Evolutionary conservation across 176 grass and related monocot genomes (phyloP).

Genomic region (Triticum urartu): DNA sequence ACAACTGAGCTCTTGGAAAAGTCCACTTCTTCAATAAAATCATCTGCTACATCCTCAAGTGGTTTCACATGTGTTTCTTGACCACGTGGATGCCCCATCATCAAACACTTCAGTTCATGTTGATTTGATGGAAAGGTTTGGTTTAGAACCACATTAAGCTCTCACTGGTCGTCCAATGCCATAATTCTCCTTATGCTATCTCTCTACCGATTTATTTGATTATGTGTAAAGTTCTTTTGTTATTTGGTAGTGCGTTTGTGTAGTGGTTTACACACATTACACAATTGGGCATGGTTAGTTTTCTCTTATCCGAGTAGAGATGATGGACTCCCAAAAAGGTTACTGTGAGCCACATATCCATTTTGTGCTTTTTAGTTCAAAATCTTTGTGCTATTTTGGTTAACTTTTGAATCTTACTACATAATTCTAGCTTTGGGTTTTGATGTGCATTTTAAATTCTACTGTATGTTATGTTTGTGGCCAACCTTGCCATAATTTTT

Average conservation of each 20-base stretch:
- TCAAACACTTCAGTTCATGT: background rate
- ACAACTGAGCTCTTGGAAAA: background rate
- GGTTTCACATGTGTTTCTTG: background rate
- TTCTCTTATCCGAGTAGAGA: background rate
- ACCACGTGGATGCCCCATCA: background rate
- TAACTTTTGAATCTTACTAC: background rate
- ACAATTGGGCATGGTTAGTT: background rate
- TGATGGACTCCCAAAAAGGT: background rate
- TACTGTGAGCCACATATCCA: background rate
- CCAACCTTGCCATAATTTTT: background rate
- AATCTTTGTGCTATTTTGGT: background rate
- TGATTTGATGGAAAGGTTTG: background rate
- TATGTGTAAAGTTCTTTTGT: background rate
- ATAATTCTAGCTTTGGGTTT: background rate
- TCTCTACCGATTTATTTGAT: background rate
- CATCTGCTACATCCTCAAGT: background rate
- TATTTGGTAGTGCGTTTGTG: background rate
- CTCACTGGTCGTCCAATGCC: background rate
- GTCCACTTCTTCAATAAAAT: background rate
- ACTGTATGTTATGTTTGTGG: background rate
- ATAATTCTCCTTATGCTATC: background rate
- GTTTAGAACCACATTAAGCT: background rate
- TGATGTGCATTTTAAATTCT: background rate
- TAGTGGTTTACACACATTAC: background rate
- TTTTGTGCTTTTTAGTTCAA: background rate